A percentile compares a stretch with the other conserved stretches of the same genome.
Evolutionary conservation across 352 stramenopile genomes (phyloP).

Genomic region (Phytopythium sindhum): DNA sequence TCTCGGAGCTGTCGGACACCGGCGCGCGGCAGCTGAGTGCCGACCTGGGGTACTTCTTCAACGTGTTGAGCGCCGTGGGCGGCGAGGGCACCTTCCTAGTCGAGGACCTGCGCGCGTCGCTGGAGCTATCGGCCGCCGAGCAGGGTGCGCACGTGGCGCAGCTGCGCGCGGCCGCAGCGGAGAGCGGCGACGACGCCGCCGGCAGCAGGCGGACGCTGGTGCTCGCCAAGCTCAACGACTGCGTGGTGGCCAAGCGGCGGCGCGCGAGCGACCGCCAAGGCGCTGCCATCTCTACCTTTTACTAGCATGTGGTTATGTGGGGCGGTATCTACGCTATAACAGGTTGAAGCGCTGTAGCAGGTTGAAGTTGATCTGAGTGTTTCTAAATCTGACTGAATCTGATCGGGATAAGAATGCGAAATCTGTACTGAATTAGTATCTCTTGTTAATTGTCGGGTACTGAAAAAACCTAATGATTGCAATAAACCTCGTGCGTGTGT

Average conservation of each 20-base stretch:
- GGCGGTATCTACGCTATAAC: neutral
- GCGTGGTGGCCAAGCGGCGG: constrained; percentile 35
- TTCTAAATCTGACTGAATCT: too few species aligned
- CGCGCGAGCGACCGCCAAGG: constrained; percentile 4
- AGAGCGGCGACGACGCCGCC: neutral
- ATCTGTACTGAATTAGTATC: too few species aligned
- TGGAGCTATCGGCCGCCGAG: constrained; percentile 30
- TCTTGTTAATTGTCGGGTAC: too few species aligned
- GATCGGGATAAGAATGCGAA: too few species aligned
- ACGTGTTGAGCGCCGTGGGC: constrained; percentile 71
- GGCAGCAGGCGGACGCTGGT: constrained; percentile 15
- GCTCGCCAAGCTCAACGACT: constrained; percentile 49
- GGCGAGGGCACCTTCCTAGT: constrained; percentile 52
- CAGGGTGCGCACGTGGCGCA: constrained; percentile 32
- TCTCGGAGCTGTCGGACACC: constrained; percentile 55
- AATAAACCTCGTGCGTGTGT: too few species aligned
- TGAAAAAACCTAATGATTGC: too few species aligned
- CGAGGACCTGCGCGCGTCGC: constrained; percentile 37
- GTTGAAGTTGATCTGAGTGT: neutral
- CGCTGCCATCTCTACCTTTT: neutral
- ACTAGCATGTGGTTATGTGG: neutral
- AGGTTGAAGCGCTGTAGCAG: neutral
- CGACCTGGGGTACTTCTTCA: constrained; percentile 79
- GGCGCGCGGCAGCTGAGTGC: constrained; percentile 58
- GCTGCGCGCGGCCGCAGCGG: constrained; percentile 21